Base-by-base conservation (phyloP, 2,329 filamentous ascomycete species). In the Paraphaeosphaeria minitans region DNA sequence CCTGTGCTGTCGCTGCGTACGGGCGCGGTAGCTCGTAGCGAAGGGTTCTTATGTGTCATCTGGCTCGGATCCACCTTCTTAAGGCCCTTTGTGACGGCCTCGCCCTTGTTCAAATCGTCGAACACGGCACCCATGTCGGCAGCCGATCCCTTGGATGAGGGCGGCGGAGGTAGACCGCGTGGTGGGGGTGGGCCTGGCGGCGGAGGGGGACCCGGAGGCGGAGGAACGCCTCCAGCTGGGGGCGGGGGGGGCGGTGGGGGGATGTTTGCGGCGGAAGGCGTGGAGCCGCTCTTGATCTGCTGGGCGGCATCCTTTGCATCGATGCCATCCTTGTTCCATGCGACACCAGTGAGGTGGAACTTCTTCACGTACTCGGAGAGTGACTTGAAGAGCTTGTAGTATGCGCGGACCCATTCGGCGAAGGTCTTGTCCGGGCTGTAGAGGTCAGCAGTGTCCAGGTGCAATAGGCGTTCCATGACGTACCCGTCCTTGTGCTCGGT, bases 41-140 rank as follows among this genome's bases (percentile, higher is more conserved):
- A 87, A 14, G 95, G 95, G 79, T 99, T 99, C 83, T 98, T 98
- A 80, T 99, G 95, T 60, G 95, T 99, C 94, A 97, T 97, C 77
- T 98, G 85, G 55, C 91, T 95, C 74, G 89, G 90, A 80, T 97
- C 94, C 51, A 99, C 95, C 82, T 97, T 99, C 66, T 91, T 90
- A 37, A 99, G 84, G 33, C 91, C 89, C 65, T 91, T 88, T 4
- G 95, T 99, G 59, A 99, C 91, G n/a, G 86, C 84, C 60, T 91
- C 87, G 57, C 95, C 95, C 75, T 90, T 89, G 79, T 98, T 98
- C 54, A 99, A 82, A 66, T 97, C 90, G 42, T 89, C 89, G 76
- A 99, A 99, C 2, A 99, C 93, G 24, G 94, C 93, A 22, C 88
- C 87, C 77, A 97, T 87, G 56, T 94, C 93, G 22, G 78, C 63